A percentile compares a stretch with the other conserved stretches of the same genome.
phyloP scores from a whole-genome alignment of 2,329 filamentous ascomycete species.

The Pseudocercospora ulei region DNA sequence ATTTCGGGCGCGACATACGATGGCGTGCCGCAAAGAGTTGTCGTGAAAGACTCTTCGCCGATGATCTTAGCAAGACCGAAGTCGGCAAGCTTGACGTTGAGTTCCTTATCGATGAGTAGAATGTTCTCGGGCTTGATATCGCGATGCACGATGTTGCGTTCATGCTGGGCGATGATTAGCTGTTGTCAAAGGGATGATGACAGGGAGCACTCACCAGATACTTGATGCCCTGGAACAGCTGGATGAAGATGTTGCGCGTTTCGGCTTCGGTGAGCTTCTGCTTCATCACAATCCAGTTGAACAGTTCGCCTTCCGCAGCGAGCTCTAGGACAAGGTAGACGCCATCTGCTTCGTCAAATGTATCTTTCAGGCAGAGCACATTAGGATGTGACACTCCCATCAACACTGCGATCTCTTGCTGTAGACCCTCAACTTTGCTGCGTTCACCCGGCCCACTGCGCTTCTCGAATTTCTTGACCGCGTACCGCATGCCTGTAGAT shows the following conservation, averaged over 20 bases:
- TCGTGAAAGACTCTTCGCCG: conserved; percentile 95
- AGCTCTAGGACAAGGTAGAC: conserved; percentile 88
- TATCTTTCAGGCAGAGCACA: conserved; percentile 85
- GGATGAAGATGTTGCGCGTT: conserved; percentile 74
- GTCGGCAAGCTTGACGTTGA: conserved; percentile 85
- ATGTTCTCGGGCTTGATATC: conserved; percentile 99
- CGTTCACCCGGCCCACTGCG: conserved; percentile 70
- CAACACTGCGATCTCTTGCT: conserved; percentile 91
- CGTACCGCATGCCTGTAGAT: conserved; percentile 67
- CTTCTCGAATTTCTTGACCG: conserved; percentile 91
- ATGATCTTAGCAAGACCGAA: conserved; percentile 98
- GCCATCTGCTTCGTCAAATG: conserved; percentile 80
- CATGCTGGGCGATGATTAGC: conserved; percentile 57
- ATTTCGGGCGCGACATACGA: conserved; percentile 88
- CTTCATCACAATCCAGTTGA: conserved; percentile 89
- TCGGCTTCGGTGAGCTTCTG: conserved; percentile 78
- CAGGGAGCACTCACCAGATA: conserved; percentile 60
- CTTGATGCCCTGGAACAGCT: conserved; percentile 87
- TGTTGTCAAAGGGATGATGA: conserved; percentile 22
- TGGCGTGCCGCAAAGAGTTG: conserved; percentile 88
- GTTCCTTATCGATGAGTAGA: conserved; percentile 69
- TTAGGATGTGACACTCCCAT: conserved; percentile 97
- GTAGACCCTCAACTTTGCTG: conserved; percentile 72
- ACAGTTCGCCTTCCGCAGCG: conserved; percentile 84
- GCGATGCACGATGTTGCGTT: conserved; percentile 91